These are phyloP conservation scores for Cryptosporidium ubiquitum DNA, from an alignment of 169 alveolate genomes.

Conservation along the genomic window DNA sequence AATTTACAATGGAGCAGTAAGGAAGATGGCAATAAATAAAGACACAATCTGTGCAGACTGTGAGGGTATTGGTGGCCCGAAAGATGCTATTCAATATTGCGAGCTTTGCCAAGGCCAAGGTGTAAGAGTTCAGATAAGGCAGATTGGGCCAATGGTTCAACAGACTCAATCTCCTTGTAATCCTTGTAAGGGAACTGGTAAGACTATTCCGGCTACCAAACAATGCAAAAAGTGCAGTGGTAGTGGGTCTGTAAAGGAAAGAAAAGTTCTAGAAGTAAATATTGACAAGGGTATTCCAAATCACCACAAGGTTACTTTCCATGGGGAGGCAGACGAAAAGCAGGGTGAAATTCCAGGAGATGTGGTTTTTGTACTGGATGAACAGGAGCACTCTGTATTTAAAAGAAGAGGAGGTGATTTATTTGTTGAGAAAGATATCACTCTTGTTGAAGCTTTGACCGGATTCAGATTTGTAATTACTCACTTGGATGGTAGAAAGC, in stretches of 20 bases:
- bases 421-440: conserved; percentile 87
- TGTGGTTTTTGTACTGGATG: conserved; percentile 89
- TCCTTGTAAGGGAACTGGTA: conserved; percentile 93
- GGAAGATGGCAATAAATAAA: conserved; percentile 92
- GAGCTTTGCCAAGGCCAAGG: conserved; percentile 95
- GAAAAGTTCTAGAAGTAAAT: conserved; percentile 92
- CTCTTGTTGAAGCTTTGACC: conserved; percentile 93
- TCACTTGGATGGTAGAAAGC: conserved; percentile 93
- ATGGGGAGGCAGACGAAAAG: conserved; percentile 96
- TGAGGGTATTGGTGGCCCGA: conserved; percentile 97
- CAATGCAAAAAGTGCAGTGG: conserved; percentile 93
- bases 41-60: conserved; percentile 94
- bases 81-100: conserved; percentile 92
- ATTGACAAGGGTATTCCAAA: conserved; percentile 96
- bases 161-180: conserved; percentile 91
- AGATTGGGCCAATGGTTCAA: conserved; percentile 92
- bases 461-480: conserved; percentile 92
- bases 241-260: conserved; percentile 87
- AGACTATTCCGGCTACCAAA: conserved; percentile 86
- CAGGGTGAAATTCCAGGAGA: conserved; percentile 96
- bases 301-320: conserved; percentile 91
- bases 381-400: conserved; percentile 90
- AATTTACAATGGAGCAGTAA: conserved; percentile 94
- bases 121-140: conserved; percentile 86
- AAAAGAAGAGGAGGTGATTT: conserved; percentile 95